phyloP scores from a whole-genome alignment of 306 rosid genomes.

The Casuarina glauca region DNA sequence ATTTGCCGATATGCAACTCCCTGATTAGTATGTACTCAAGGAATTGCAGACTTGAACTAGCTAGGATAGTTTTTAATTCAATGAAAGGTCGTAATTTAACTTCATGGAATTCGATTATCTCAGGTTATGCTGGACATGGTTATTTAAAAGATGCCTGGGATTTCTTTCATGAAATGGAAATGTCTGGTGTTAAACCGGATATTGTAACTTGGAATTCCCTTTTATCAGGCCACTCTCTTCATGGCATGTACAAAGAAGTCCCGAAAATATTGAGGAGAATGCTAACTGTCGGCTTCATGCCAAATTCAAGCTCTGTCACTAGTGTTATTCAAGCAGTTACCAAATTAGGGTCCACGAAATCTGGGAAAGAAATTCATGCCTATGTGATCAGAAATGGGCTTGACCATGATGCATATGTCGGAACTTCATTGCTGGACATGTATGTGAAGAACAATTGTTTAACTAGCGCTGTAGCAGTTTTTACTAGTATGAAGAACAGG shows the following conservation, averaged over 20 bases:
- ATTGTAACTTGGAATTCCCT: conserved; percentile 70
- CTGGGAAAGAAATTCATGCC: conserved; percentile 65
- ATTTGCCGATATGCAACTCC: conserved; percentile 59
- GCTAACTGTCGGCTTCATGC: conserved; percentile 45
- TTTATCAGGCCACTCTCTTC: conserved; percentile 61
- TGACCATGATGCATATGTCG: conserved; percentile 55
- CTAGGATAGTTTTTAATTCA: conserved; percentile 54
- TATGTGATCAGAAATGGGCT: conserved; percentile 52
- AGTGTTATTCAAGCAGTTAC: conserved; percentile 58
- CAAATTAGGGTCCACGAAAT: conserved; percentile 47
- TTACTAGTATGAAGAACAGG: conserved; percentile 50
- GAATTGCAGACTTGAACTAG: conserved; percentile 44
- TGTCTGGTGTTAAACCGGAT: conserved; percentile 52
- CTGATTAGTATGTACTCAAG: conserved; percentile 69
- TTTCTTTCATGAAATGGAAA: conserved; percentile 43
- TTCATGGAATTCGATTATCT: conserved; percentile 73
- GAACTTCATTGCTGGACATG: conserved; percentile 67
- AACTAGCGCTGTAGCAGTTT: conserved; percentile 46
- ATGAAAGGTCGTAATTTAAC: conserved; percentile 49
- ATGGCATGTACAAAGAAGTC: conserved; percentile 44
- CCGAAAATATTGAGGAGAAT: conserved; percentile 44
- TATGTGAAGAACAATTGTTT: conserved; percentile 58
- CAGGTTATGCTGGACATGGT: conserved; percentile 45
- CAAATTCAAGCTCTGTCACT: conserved; percentile 58
- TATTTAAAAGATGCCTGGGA: conserved; percentile 46